Conservation (phyloP, 1,284 basidiomycete species). For the Cryptococcus amylolentus region DNA sequence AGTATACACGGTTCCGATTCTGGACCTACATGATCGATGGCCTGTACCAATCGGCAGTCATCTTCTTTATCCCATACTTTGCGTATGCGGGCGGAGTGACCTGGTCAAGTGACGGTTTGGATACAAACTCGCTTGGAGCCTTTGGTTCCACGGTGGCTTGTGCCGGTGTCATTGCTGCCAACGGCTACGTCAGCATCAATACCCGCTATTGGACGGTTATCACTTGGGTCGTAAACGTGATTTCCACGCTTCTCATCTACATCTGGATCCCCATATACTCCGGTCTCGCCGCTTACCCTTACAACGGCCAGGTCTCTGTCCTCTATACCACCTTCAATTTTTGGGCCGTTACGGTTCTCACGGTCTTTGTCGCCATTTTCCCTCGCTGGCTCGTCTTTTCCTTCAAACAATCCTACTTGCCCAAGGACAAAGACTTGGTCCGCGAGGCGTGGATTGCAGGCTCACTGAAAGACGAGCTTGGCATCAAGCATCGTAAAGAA, state of each 20-base stretch:
- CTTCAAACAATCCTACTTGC: conserved; percentile 32
- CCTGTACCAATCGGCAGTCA: conserved; percentile 82
- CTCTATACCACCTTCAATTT: conserved; percentile 75
- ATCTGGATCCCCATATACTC: conserved; percentile 85
- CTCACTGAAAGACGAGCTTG: conserved; percentile 75
- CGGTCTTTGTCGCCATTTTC: conserved; percentile 68
- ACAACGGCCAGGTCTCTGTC: conserved; percentile 67
- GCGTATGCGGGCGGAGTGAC: conserved; percentile 62
- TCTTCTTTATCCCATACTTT: conserved; percentile 85
- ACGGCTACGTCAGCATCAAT: conserved; percentile 81
- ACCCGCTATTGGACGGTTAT: conserved; percentile 87
- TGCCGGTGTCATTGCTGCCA: conserved; percentile 80
- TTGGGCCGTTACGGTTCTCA: conserved; percentile 72
- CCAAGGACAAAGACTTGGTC: conserved; percentile 63
- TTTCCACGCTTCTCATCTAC: conserved; percentile 73
- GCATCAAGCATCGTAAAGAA: conserved; percentile 52
- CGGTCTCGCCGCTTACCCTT: conserved; percentile 64
- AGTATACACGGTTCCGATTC: conserved; percentile 88
- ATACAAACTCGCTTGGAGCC: conserved; percentile 74
- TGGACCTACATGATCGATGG: conserved; percentile 95
- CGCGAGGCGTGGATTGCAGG: conserved; percentile 84
- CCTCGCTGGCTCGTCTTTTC: conserved; percentile 37
- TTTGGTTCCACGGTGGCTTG: conserved; percentile 91
- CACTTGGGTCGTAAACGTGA: conserved; percentile 72
- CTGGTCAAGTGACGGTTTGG: conserved; percentile 68